Conservation (phyloP, 768 basidiomycete species). For the Lactarius sanguifluus region DNA sequence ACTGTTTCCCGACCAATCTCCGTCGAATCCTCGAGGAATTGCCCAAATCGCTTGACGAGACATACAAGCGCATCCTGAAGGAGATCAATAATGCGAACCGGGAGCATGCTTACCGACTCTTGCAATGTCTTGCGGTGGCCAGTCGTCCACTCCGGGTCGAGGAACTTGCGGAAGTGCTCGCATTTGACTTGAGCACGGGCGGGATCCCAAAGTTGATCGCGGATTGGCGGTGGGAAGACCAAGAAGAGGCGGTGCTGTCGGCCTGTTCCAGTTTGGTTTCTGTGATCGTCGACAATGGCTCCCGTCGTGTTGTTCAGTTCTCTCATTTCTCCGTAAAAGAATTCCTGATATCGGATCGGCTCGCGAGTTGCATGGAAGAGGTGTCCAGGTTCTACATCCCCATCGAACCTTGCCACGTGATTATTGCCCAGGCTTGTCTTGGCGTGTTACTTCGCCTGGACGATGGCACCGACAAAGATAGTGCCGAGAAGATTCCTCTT, state of each 20-base stretch:
- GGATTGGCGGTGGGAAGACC: neutral
- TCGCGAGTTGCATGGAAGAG: neutral
- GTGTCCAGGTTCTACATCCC: neutral
- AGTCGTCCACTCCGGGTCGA: neutral
- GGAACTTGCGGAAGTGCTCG: neutral
- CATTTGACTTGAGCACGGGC: neutral
- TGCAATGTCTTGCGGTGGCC: neutral
- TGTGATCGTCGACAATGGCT: neutral
- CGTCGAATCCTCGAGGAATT: slow-evolving; percentile 1
- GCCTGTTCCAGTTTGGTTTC: neutral
- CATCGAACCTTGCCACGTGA: neutral
- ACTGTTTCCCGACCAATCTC: neutral
- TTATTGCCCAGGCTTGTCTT: neutral
- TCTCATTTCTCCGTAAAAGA: neutral
- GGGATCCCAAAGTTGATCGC: neutral
- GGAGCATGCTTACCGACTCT: neutral
- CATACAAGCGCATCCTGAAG: slow-evolving; percentile 4
- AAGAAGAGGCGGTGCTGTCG: neutral
- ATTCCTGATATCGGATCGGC: neutral
- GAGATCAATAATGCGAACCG: slow-evolving; percentile 2
- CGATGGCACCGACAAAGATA: neutral
- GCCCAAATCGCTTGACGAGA: slow-evolving; percentile 3
- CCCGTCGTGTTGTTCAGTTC: neutral
- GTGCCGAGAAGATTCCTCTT: neutral
- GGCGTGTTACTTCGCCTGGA: neutral